Conservation (phyloP, 2,329 filamentous ascomycete species). For the Tolypocladium endophyticum region DNA sequence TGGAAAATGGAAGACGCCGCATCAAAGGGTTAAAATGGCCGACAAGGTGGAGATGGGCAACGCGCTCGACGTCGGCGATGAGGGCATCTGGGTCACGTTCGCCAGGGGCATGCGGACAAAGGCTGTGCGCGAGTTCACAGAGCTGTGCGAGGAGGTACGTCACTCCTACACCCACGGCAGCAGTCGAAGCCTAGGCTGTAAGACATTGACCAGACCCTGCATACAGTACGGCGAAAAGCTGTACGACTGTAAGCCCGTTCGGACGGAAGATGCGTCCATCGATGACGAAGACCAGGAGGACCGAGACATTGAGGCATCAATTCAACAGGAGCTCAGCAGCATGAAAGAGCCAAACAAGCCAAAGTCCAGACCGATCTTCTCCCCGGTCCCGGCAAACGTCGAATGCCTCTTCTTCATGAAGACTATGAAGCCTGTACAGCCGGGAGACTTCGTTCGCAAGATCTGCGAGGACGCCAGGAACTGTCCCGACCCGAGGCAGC, state of each 20-base stretch:
- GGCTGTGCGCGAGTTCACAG: slow-evolving; percentile 55
- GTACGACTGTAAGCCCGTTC: slow-evolving; percentile 38
- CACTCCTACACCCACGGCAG: not conserved
- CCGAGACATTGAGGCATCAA: slow-evolving; percentile 62
- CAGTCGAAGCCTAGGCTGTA: not conserved
- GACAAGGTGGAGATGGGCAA: slow-evolving; percentile 30
- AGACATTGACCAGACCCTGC: slow-evolving; percentile 5
- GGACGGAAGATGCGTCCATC: slow-evolving; percentile 18
- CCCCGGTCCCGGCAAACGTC: slow-evolving; percentile 42
- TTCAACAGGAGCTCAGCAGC: slow-evolving; percentile 58
- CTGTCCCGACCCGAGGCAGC: slow-evolving; percentile 27
- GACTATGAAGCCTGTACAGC: slow-evolving; percentile 43
- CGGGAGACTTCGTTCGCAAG: slow-evolving; percentile 38
- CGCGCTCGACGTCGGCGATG: slow-evolving; percentile 54
- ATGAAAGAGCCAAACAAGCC: slow-evolving; percentile 37
- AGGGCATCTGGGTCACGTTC: slow-evolving; percentile 71
- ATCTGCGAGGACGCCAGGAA: slow-evolving; percentile 45
- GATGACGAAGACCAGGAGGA: slow-evolving; percentile 32
- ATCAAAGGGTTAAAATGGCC: slow-evolving; percentile 41
- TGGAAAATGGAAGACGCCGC: slow-evolving; percentile 52
- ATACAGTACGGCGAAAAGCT: slow-evolving; percentile 54
- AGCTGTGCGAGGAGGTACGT: slow-evolving; percentile 55
- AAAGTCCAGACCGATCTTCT: slow-evolving; percentile 37
- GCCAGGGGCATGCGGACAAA: slow-evolving; percentile 60
- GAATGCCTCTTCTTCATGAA: slow-evolving; percentile 55